Evolutionary conservation across 345 rosid species (phyloP).

Genomic region (Corymbia maculata): DNA sequence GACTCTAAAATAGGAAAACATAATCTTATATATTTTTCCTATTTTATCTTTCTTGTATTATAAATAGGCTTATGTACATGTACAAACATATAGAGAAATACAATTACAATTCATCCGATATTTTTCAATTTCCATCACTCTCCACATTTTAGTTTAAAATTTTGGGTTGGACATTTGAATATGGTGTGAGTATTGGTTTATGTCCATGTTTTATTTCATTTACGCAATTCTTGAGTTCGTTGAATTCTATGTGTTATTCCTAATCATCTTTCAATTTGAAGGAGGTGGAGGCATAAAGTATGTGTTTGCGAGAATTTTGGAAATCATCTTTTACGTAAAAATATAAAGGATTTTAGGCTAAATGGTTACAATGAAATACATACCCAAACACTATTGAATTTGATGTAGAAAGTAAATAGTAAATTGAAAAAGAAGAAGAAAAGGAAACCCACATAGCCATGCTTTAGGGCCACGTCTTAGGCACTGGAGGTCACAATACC

Average conservation of each 20-base stretch:
- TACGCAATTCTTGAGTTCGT: background rate
- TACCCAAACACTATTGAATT: no score
- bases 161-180: accelerated
- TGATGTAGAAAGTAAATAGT: no score
- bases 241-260: accelerated
- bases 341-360: background rate
- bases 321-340: background rate
- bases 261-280: background rate
- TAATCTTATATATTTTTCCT: accelerated
- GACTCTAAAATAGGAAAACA: accelerated
- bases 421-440: no score
- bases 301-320: background rate
- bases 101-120: background rate
- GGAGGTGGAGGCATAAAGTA: background rate
- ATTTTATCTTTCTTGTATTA: background rate
- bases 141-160: accelerated
- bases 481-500: no score
- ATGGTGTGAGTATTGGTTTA: accelerated
- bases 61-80: background rate
- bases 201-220: background rate
- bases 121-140: no score
- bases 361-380: no score
- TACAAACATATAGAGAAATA: background rate
- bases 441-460: no score
- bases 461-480: no score